Evolutionary conservation across 1,284 basidiomycete genomes (phyloP).

Genomic region (Ganoderma lucidum): DNA sequence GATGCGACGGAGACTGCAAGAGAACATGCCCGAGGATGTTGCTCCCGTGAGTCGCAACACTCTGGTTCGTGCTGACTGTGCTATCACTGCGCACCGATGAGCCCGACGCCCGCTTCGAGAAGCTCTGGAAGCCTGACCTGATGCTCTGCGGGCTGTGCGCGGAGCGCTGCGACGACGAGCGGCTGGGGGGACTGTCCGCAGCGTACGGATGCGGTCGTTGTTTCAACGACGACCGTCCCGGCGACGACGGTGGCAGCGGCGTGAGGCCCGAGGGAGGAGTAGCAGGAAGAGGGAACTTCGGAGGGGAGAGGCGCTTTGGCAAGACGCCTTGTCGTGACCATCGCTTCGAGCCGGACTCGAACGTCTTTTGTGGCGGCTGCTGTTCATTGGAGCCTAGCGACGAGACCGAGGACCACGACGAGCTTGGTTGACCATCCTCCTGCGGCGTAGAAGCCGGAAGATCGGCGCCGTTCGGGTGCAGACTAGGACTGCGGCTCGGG

Average conservation of each 20-base stretch:
- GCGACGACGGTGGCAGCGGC: slow-evolving; percentile 27
- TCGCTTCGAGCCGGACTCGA: slow-evolving; percentile 49
- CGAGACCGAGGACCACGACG: slow-evolving; percentile 62
- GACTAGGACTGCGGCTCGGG: slow-evolving; percentile 27
- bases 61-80: slow-evolving; percentile 55
- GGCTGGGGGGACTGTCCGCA: slow-evolving; percentile 48
- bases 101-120: slow-evolving; percentile 65
- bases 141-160: slow-evolving; percentile 54
- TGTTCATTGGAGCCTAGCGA: slow-evolving; percentile 55
- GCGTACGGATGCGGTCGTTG: slow-evolving; percentile 44
- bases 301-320: slow-evolving; percentile 62
- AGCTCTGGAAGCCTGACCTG: slow-evolving; percentile 50
- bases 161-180: slow-evolving; percentile 54
- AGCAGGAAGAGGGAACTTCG: slow-evolving; percentile 64
- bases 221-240: slow-evolving; percentile 29
- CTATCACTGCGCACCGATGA: slow-evolving; percentile 61
- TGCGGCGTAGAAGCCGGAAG: slow-evolving; percentile 19
- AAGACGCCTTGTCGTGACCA: slow-evolving; percentile 68
- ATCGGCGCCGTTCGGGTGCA: slow-evolving; percentile 22
- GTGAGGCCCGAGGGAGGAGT: slow-evolving; percentile 44
- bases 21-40: slow-evolving; percentile 32
- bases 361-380: slow-evolving; percentile 36
- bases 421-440: slow-evolving; percentile 38
- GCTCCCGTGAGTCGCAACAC: slow-evolving; percentile 30
- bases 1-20: slow-evolving; percentile 19